Evolutionary conservation across 2,329 filamentous ascomycete genomes (phyloP), one percentile per base, ranked within the genome.

Genomic region (Fusarium falciforme): DNA sequence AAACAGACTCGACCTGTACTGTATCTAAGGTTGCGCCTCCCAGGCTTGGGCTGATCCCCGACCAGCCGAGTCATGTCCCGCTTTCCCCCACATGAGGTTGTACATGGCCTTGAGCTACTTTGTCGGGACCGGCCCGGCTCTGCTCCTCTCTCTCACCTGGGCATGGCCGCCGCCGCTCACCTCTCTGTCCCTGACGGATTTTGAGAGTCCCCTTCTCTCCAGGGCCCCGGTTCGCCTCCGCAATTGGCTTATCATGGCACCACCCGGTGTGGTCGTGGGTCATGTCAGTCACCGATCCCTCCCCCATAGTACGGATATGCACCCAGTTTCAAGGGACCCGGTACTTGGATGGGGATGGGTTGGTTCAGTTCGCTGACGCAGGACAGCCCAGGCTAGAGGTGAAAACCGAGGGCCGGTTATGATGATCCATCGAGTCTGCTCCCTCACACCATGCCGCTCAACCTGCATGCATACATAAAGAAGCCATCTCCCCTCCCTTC

Each of bases 21-120:
- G 47, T 52, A 52, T 52, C 47, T 31, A 52, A 52, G 47, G 47
- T 52, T 52, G 47, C 17, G 47, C 47, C 47, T 52, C 47, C 27
- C 55, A 35, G 33, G 22, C 33, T 40, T 38, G 38, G 57, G 29
- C 27, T 63, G 58, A 52, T 62, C 58, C 54, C 66, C 61, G 61
- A 62, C 60, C 70, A 67, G 68, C 73, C 76, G 75, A 77, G 76
- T 77, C 76, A 77, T 77, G 72, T 33, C 57, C 65, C 57, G 27
- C 67, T 57, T 67, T 76, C 76, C 76, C 66, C 74, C 74, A 77
- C 76, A 77, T 64, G 55, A 57, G 59, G 17, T 55, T 64, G 71
- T 73, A 57, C 67, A 52, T 31, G 27, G 47, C n/a, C 33, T 36
- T 36, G 54, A 33, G 54, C 61, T 71, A 66, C 70, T 62, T 64